These are phyloP conservation scores for Oemleria cerasiformis DNA, from an alignment of 306 rosid genomes.

Conservation along the genomic window DNA sequence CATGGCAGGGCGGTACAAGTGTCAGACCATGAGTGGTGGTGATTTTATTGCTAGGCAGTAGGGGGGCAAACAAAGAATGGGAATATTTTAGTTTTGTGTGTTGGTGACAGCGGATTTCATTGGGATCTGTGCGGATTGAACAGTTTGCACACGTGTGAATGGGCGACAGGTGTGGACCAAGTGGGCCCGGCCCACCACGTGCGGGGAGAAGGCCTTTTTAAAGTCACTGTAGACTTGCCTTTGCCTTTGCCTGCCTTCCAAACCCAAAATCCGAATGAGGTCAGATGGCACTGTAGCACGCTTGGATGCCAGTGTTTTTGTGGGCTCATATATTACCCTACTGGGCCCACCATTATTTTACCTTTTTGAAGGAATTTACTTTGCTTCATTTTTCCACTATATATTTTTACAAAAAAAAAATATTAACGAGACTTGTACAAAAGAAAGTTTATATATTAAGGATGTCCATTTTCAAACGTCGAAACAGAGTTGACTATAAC, in stretches of 20 bases:
- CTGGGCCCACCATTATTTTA: not conserved
- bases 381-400: too few relatives aligned
- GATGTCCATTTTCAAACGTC: too few relatives aligned
- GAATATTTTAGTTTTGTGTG: not conserved
- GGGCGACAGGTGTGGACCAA: conserved; percentile 48
- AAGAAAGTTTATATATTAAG: too few relatives aligned
- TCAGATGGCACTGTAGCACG: not conserved
- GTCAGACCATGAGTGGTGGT: conserved; percentile 35
- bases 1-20: conserved; percentile 26
- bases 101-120: conserved; percentile 37
- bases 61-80: conserved; percentile 34
- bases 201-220: conserved; percentile 34
- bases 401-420: too few relatives aligned
- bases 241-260: not conserved
- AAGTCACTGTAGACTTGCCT: not conserved
- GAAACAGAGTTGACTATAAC: too few relatives aligned
- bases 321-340: not conserved
- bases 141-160: conserved; percentile 69
- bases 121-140: conserved; percentile 42
- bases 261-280: not conserved
- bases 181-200: conserved; percentile 67
- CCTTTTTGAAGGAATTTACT: too few relatives aligned
- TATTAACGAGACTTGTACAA: too few relatives aligned
- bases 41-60: conserved; percentile 36
- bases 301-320: not conserved